These are phyloP conservation scores for Vanderwaltozyma polyspora DNA, from an alignment of 805 yeast genomes.

Conservation along the genomic window DNA sequence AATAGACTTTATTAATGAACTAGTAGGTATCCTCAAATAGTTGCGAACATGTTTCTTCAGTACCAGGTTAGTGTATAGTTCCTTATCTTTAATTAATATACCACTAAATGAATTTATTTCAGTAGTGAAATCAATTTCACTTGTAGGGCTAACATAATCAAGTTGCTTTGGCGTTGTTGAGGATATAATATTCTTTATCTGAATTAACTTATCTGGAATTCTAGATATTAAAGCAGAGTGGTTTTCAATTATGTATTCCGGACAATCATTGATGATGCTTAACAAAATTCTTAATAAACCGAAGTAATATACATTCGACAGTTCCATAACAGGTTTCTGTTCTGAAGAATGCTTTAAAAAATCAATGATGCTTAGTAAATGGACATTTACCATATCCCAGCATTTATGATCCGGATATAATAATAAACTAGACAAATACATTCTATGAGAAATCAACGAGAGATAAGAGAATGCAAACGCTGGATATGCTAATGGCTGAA, in stretches of 20 bases:
- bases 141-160: slow-evolving; percentile 66
- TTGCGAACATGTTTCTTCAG: slow-evolving; percentile 69
- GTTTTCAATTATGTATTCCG: slow-evolving; percentile 70
- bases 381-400: slow-evolving; percentile 45
- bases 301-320: slow-evolving; percentile 66
- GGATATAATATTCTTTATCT: slow-evolving; percentile 68
- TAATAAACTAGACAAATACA: slow-evolving; percentile 71
- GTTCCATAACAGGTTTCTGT: slow-evolving; percentile 46
- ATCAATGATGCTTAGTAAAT: slow-evolving; percentile 58
- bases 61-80: slow-evolving; percentile 38
- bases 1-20: slow-evolving; percentile 53
- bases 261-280: slow-evolving; percentile 75
- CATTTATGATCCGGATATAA: slow-evolving; percentile 45
- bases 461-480: slow-evolving; percentile 94
- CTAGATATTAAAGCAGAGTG: slow-evolving; percentile 60
- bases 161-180: slow-evolving; percentile 64
- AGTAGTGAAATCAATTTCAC: slow-evolving; percentile 45
- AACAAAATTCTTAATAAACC: slow-evolving; percentile 72
- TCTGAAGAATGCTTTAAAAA: slow-evolving; percentile 60
- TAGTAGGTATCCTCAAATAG: slow-evolving; percentile 67
- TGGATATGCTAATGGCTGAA: slow-evolving; percentile 86
- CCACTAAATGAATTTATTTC: background rate
- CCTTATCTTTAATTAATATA: background rate
- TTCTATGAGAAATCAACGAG: slow-evolving; percentile 73
- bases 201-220: slow-evolving; percentile 65